phyloP scores from a whole-genome alignment of 768 basidiomycete genomes.

The Harrya chromipes region DNA sequence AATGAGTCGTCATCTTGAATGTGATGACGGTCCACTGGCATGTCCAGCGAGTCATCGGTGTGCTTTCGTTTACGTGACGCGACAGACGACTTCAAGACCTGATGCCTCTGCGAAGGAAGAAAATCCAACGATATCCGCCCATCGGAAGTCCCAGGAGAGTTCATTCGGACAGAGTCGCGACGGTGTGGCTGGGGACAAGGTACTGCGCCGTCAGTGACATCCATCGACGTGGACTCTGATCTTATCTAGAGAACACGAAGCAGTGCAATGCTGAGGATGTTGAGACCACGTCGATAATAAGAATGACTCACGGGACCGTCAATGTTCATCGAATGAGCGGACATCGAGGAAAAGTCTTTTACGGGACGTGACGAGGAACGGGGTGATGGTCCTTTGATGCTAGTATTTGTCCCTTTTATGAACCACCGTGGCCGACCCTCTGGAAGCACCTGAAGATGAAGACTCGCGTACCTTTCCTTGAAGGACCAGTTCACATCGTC shows the following conservation, averaged over 20 bases:
- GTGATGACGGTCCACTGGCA: background rate
- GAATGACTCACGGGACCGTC: conserved; percentile 15
- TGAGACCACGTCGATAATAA: background rate
- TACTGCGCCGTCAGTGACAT: conserved; percentile 7
- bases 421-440: background rate
- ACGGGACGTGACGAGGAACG: background rate
- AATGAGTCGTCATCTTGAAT: background rate
- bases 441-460: background rate
- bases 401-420: conserved; percentile 15
- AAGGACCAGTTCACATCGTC: conserved; percentile 9
- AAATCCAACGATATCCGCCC: background rate
- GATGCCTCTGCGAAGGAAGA: background rate
- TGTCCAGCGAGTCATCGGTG: background rate
- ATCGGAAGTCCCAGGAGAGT: background rate
- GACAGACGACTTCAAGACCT: background rate
- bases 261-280: background rate
- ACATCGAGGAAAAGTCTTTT: background rate
- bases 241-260: conserved; percentile 4
- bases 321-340: conserved; percentile 10
- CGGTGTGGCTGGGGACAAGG: background rate
- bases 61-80: conserved; percentile 19
- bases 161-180: background rate
- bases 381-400: background rate
- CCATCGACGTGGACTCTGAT: conserved; percentile 7
- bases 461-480: conserved; percentile 1